Evolutionary conservation across 257 asterid species (phyloP).

Genomic region (Leptodermis oblonga): DNA sequence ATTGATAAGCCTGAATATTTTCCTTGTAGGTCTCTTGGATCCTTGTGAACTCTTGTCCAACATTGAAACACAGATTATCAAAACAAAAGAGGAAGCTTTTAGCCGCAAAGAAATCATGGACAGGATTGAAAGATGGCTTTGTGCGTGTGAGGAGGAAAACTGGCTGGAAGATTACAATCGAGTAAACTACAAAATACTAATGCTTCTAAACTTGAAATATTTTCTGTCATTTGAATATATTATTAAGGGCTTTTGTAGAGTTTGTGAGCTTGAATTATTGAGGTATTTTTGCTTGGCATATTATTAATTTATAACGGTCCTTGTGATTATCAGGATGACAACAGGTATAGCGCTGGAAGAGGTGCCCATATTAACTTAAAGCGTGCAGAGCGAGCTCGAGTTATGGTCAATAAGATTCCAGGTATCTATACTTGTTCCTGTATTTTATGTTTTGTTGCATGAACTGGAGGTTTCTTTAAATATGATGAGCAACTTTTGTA

Average conservation of each 20-base stretch:
- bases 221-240: not conserved
- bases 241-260: not conserved
- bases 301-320: not conserved
- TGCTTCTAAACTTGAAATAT: not conserved
- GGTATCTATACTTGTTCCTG: constrained; percentile 34
- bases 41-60: constrained; percentile 78
- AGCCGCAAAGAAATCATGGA: constrained; percentile 83
- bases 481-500: constrained; percentile 22
- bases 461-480: constrained; percentile 17
- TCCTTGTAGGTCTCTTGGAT: constrained; percentile 81
- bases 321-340: constrained; percentile 49
- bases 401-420: constrained; percentile 75
- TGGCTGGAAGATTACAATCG: constrained; percentile 88
- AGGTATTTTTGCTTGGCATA: not conserved
- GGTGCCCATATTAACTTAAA: constrained; percentile 87
- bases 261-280: not conserved
- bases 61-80: constrained; percentile 76
- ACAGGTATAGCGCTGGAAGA: constrained; percentile 90
- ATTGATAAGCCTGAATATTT: constrained; percentile 1
- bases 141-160: constrained; percentile 93
- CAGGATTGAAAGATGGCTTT: constrained; percentile 82
- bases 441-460: constrained; percentile 11
- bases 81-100: constrained; percentile 67
- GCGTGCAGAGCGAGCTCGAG: constrained; percentile 93
- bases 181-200: constrained; percentile 38